phyloP scores from a whole-genome alignment of 2,329 filamentous ascomycete species.

The Penicillium sp. region DNA sequence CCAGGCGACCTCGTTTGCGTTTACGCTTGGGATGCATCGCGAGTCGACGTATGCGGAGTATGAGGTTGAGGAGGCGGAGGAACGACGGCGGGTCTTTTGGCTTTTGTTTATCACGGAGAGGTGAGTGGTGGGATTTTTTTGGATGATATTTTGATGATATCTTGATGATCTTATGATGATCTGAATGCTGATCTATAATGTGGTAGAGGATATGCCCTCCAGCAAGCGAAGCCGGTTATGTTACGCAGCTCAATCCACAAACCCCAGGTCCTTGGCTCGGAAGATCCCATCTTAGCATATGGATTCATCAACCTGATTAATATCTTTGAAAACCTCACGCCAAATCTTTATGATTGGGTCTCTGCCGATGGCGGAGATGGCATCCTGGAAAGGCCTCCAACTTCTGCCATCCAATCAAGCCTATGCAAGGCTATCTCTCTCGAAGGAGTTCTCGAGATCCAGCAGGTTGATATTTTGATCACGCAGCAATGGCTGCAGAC shows the following conservation, averaged over 20 bases:
- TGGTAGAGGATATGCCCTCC: constrained; percentile 66
- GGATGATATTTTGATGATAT: too few species aligned
- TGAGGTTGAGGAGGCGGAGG: constrained; percentile 56
- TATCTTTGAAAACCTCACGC: constrained; percentile 41
- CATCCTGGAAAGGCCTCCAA: constrained; percentile 30
- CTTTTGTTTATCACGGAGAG: constrained; percentile 70
- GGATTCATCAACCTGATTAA: constrained; percentile 43
- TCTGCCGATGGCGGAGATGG: constrained; percentile 35
- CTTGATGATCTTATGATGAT: too few species aligned
- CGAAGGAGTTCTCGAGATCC: constrained; percentile 59
- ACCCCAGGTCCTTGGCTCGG: constrained; percentile 61
- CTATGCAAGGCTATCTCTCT: constrained; percentile 55
- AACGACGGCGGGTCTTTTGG: constrained; percentile 69
- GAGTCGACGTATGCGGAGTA: constrained; percentile 52
- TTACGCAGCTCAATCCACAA: constrained; percentile 65
- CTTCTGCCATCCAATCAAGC: constrained; percentile 52
- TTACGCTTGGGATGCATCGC: constrained; percentile 45
- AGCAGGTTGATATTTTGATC: constrained; percentile 66
- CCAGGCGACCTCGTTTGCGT: constrained; percentile 68
- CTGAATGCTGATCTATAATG: neutral
- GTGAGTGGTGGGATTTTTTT: constrained; percentile 40
- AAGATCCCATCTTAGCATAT: constrained; percentile 47
- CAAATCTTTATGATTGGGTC: constrained; percentile 41
- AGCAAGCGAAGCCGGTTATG: constrained; percentile 67
- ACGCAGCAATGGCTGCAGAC: constrained; percentile 71